Evolutionary conservation across 2,329 filamentous ascomycete species (phyloP).

Genomic region (Cytospora paraplurivora): DNA sequence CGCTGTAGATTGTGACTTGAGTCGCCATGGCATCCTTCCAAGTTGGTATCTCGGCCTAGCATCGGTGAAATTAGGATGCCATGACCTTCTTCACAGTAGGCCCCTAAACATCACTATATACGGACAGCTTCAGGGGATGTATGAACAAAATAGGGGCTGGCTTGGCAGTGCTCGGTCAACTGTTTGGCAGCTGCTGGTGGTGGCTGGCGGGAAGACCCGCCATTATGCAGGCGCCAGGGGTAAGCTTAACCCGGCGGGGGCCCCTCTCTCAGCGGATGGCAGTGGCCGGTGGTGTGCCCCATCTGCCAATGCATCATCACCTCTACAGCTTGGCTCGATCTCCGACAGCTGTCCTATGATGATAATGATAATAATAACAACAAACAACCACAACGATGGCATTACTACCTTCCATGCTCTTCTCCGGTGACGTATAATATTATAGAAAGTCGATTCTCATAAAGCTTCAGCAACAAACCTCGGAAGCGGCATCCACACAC

Average conservation of each 20-base stretch:
- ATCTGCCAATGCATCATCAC: background rate
- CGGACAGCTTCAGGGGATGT: background rate
- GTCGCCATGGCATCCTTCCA: too few species aligned
- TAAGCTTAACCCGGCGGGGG: background rate
- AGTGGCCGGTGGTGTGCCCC: background rate
- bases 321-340: background rate
- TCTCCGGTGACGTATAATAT: background rate
- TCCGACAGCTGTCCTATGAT: background rate
- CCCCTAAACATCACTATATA: too few species aligned
- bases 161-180: background rate
- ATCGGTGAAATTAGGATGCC: too few species aligned
- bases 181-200: background rate
- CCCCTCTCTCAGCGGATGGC: too few species aligned
- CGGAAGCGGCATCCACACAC: background rate
- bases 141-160: background rate
- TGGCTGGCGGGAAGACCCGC: background rate
- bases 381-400: background rate
- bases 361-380: background rate
- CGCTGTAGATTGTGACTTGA: too few species aligned
- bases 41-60: too few species aligned
- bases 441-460: background rate
- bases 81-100: too few species aligned
- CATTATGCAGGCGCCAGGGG: slow-evolving; percentile 1
- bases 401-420: background rate
- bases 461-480: background rate